Evolutionary conservation across 1,284 basidiomycete genomes (phyloP).

Genomic region (Ganoderma lucidum): DNA sequence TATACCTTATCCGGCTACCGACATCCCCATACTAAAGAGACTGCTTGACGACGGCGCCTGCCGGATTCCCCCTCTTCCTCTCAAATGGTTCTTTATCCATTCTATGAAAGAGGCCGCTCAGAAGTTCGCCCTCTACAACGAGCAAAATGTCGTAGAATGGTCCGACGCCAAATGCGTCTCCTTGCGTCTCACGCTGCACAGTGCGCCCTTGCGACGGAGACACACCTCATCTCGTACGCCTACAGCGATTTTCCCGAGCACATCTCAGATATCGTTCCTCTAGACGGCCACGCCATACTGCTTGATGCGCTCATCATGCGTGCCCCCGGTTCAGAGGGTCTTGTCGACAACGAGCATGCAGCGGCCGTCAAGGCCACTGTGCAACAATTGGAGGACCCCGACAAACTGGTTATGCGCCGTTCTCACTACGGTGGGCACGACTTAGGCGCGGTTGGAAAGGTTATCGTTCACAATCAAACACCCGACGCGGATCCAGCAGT

Average conservation of each 20-base stretch:
- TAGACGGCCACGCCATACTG: slow-evolving; percentile 15
- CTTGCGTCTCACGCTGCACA: slow-evolving; percentile 16
- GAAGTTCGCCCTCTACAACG: slow-evolving; percentile 2
- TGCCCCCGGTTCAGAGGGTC: neutral
- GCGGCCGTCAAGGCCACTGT: neutral
- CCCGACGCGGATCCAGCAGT: slow-evolving; percentile 1
- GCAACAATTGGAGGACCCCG: slow-evolving; percentile 8
- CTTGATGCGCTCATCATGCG: slow-evolving; percentile 17
- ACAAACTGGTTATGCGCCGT: slow-evolving; percentile 9
- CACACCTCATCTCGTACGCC: neutral
- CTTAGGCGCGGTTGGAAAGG: neutral
- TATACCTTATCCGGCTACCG: neutral
- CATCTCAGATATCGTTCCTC: slow-evolving; percentile 10
- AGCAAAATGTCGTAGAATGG: slow-evolving; percentile 3
- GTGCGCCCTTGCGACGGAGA: slow-evolving; percentile 6
- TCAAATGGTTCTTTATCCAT: slow-evolving; percentile 1
- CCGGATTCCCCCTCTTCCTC: neutral
- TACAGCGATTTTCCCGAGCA: slow-evolving; percentile 1
- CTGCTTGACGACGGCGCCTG: neutral
- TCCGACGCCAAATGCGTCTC: neutral
- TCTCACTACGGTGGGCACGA: neutral
- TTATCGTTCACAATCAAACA: neutral
- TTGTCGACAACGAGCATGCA: neutral
- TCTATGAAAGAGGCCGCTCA: slow-evolving; percentile 10
- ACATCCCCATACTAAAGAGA: slow-evolving; percentile 1